Conservation (phyloP, 192 early-diverging fungal genomes). For the Diversispora epigaea region DNA sequence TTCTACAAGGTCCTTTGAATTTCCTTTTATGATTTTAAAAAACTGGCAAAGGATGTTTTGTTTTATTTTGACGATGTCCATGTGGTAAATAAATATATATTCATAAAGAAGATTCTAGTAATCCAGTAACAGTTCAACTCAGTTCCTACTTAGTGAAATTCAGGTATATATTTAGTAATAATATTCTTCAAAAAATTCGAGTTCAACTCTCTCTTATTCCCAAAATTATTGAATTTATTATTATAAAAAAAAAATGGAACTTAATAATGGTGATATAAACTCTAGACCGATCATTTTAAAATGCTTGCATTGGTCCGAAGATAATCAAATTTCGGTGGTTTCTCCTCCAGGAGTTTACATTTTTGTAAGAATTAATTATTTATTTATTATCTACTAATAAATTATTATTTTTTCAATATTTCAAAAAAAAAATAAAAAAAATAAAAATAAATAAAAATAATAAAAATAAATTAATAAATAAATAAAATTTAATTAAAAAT, state of each 20-base stretch:
- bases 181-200: too few relatives aligned
- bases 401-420: neutral
- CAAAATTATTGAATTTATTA: neutral
- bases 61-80: too few relatives aligned
- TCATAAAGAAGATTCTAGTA: too few relatives aligned
- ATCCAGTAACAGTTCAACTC: too few relatives aligned
- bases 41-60: too few relatives aligned
- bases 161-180: too few relatives aligned
- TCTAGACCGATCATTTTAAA: neutral
- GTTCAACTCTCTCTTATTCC: too few relatives aligned
- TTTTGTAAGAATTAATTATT: conserved; percentile 21
- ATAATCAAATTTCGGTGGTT: conserved; percentile 20
- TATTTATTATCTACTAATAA: neutral
- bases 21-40: too few relatives aligned
- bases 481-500: neutral
- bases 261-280: conserved; percentile 13
- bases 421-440: neutral
- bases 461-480: neutral
- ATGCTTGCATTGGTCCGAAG: conserved; percentile 26
- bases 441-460: neutral
- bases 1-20: too few relatives aligned
- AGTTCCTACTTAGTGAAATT: too few relatives aligned
- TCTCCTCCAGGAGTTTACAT: conserved; percentile 21
- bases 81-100: too few relatives aligned
- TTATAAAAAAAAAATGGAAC: conserved; percentile 9